phyloP scores from a whole-genome alignment of 2,329 filamentous ascomycete genomes.

The Aspergillus phoenicis region DNA sequence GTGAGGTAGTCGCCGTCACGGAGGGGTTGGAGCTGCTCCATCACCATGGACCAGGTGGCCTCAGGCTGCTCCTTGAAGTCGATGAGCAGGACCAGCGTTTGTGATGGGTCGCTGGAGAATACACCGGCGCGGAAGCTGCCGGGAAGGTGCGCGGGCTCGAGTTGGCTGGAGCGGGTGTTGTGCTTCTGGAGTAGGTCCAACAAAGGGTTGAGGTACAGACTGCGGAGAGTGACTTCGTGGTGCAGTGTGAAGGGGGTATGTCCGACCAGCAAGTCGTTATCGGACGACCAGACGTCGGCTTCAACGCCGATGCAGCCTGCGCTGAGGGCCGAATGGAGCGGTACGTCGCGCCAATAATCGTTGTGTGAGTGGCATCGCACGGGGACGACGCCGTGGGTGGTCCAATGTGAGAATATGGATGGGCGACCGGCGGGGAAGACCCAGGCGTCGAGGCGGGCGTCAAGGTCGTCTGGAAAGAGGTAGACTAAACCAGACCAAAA shows the following conservation, averaged over 20 bases:
- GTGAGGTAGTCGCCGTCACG: conserved; percentile 48
- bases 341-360: conserved; percentile 68
- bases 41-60: conserved; percentile 30
- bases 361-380: conserved; percentile 69
- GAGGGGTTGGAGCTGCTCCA: conserved; percentile 44
- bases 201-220: conserved; percentile 67
- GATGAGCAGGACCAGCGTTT: conserved; percentile 64
- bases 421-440: conserved; percentile 10
- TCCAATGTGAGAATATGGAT: conserved; percentile 14
- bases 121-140: conserved; percentile 51
- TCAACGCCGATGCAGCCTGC: conserved; percentile 67
- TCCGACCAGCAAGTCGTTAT: conserved; percentile 63
- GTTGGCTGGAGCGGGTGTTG: conserved; percentile 43
- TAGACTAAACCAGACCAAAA: neutral
- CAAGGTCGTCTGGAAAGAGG: conserved; percentile 12
- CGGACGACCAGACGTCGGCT: conserved; percentile 68
- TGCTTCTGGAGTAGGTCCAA: conserved; percentile 59
- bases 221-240: conserved; percentile 59
- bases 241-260: conserved; percentile 61
- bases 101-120: conserved; percentile 56
- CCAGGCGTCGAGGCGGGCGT: conserved; percentile 12
- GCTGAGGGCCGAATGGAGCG: conserved; percentile 63
- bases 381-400: conserved; percentile 48
- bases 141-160: neutral
- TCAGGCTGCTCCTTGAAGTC: conserved; percentile 66